Evolutionary conservation across 2,329 filamentous ascomycete genomes (phyloP).

Genomic region (Calonectria naviculata): DNA sequence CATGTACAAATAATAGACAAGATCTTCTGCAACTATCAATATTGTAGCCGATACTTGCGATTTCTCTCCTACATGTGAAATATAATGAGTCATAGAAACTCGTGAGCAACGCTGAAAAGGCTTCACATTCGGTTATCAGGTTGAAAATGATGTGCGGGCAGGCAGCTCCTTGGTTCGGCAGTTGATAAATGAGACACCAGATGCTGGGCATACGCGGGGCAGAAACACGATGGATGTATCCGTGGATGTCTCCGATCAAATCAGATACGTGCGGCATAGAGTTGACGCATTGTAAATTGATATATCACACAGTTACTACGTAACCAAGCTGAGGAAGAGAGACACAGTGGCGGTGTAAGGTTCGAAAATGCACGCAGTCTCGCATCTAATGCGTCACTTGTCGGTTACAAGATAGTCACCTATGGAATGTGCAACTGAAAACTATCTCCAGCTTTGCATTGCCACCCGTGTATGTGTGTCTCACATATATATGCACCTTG

Average conservation of each 20-base stretch:
- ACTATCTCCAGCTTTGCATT: neutral
- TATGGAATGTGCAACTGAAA: neutral
- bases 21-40: neutral
- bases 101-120: neutral
- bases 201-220: neutral
- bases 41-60: no score
- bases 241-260: neutral
- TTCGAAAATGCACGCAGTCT: neutral
- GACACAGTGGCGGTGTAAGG: neutral
- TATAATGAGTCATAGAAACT: neutral
- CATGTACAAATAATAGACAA: neutral
- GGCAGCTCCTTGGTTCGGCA: neutral
- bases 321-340: neutral
- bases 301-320: neutral
- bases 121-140: neutral
- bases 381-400: neutral
- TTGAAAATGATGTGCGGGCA: neutral
- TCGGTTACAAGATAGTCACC: neutral
- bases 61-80: neutral
- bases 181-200: neutral
- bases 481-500: neutral
- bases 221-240: neutral
- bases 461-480: neutral
- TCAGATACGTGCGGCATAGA: no score
- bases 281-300: neutral